Conservation (phyloP, 805 yeast genomes). For the Yamadazyma tumulicola region DNA sequence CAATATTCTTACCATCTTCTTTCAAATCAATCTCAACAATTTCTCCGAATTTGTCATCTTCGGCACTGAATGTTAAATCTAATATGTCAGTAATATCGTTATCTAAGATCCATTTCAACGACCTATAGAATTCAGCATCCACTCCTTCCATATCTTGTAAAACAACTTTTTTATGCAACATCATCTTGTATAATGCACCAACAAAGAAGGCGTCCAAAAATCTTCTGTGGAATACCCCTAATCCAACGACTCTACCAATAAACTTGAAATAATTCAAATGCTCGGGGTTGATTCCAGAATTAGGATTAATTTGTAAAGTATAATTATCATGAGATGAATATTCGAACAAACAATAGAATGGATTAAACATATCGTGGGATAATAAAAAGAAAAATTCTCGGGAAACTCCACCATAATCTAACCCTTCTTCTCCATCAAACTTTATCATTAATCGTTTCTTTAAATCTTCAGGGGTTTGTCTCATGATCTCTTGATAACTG, state of each 20-base stretch:
- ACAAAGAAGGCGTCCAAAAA: constrained; percentile 97
- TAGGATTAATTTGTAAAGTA: constrained; percentile 96
- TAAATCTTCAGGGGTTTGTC: constrained; percentile 97
- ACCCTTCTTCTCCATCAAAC: constrained; percentile 98
- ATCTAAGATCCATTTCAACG: constrained; percentile 92
- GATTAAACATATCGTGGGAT: constrained; percentile 98
- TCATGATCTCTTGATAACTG: constrained; percentile 96
- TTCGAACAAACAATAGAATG: constrained; percentile 94
- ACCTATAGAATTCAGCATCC: constrained; percentile 93
- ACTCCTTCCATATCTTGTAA: constrained; percentile 98
- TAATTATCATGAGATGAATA: constrained; percentile 98
- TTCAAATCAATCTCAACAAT: constrained; percentile 85
- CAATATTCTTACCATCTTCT: constrained; percentile 81
- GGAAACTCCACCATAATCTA: constrained; percentile 99
- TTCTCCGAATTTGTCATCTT: constrained; percentile 95
- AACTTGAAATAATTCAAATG: constrained; percentile 97
- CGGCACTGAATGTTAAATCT: constrained; percentile 83
- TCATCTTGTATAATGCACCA: constrained; percentile 97
- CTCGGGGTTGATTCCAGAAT: constrained; percentile 95
- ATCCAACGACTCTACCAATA: constrained; percentile 96
- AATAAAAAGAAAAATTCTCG: constrained; percentile 95
- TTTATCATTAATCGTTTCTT: constrained; percentile 97
- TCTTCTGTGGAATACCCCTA: constrained; percentile 97
- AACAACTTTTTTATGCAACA: constrained; percentile 90
- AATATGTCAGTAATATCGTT: constrained; percentile 82